Evolutionary conservation across 1,139 yeast genomes (phyloP).

Genomic region (Hansenula lynferdii): DNA sequence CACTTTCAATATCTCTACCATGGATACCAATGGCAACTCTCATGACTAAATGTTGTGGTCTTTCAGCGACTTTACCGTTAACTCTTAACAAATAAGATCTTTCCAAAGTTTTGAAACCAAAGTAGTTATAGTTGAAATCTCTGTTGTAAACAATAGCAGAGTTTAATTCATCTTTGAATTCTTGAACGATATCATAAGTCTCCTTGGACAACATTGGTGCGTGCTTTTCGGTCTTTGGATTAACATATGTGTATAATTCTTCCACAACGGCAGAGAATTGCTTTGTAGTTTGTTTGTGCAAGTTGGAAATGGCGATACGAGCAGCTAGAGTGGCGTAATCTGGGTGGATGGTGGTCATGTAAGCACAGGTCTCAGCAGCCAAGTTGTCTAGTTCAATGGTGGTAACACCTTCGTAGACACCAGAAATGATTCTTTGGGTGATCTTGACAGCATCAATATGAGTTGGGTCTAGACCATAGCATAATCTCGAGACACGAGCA

Average conservation of each 20-base stretch:
- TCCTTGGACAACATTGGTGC: constrained; percentile 82
- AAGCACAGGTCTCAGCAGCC: constrained; percentile 98
- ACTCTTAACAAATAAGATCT: constrained; percentile 74
- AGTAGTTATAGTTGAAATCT: constrained; percentile 77
- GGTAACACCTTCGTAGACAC: constrained; percentile 94
- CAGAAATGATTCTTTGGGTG: constrained; percentile 84
- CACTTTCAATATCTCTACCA: constrained; percentile 65
- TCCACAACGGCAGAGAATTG: constrained; percentile 77
- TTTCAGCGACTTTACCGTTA: constrained; percentile 73
- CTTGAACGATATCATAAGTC: constrained; percentile 56
- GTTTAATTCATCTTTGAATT: constrained; percentile 66
- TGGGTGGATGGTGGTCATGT: constrained; percentile 96
- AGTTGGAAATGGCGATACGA: constrained; percentile 90
- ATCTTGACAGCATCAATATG: constrained; percentile 88
- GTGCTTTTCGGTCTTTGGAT: constrained; percentile 66
- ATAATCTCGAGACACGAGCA: constrained; percentile 58
- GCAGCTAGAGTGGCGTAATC: constrained; percentile 97
- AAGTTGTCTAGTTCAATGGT: constrained; percentile 91
- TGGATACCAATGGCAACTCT: constrained; percentile 89
- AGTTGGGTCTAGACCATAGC: constrained; percentile 78
- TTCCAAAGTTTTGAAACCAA: constrained; percentile 85
- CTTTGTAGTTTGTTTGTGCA: constrained; percentile 94
- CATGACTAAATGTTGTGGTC: constrained; percentile 89
- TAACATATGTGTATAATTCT: constrained; percentile 61
- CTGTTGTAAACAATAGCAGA: constrained; percentile 81